Base-by-base conservation (phyloP, 2,329 filamentous ascomycete genomes). In the Akanthomyces uredinophilus region DNA sequence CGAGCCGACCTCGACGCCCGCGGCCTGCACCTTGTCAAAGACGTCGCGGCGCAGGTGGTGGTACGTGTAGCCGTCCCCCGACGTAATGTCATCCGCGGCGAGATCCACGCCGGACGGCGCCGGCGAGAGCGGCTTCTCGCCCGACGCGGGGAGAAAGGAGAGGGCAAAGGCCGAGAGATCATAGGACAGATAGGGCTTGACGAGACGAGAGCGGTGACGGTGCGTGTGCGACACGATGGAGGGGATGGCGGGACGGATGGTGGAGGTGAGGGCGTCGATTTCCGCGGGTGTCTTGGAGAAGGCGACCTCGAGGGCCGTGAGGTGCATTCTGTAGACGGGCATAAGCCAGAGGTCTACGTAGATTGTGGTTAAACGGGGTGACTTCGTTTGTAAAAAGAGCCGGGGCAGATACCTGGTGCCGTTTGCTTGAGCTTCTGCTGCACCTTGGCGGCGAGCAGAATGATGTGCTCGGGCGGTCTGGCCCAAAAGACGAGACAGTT, bases 401-500 rank as follows among this genome's bases (percentile, higher is more conserved):
- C 6, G 53, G 53, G 10, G 14, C 11, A 3, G n/a, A 16, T 78
- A 95, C 92, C 83, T 41, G 91, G 90, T 16, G 88, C 87, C 22
- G 85, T 81, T 22, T 80, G 75, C 62, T 80, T 78, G 53, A 96
- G 77, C 68, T 85, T 81, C 55, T 81, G 73, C 74, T 97, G 94
- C 35, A 97, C 76, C 62, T 83, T 81, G 2, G 78, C 75, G 3
- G 94, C 85, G 63, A 98, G 76, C 22, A 82, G 76, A 51, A 88
- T 80, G 20, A 97, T 80, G 67, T 88, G 85, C 51, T 84, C 76
- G 0, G 93, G 90, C 18, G 94, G 94, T 7, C 93, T 82, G 4
- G 90, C 91, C 92, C 92, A 97, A 70, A 97, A 87, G 0, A 92
- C 90, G 13, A 97, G 80, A 71, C 93, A 96, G 70, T 96, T 83